phyloP scores from a whole-genome alignment of 495 filamentous ascomycete genomes.

The Cercophora newfieldiana region DNA sequence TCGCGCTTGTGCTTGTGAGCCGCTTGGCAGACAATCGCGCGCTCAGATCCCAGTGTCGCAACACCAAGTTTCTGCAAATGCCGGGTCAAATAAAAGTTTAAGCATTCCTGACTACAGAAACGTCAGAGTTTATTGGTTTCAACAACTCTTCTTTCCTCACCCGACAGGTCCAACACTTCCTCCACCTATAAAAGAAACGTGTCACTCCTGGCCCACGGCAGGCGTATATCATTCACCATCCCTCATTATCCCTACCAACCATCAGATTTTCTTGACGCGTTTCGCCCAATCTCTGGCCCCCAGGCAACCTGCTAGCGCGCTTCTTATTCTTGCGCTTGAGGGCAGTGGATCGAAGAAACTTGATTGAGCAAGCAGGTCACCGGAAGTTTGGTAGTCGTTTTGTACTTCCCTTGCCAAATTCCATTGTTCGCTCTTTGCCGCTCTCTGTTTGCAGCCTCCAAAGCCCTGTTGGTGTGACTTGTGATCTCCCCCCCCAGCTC shows the following conservation, averaged over 20 bases:
- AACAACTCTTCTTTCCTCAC: background rate
- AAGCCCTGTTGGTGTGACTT: background rate
- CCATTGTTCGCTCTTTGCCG: conserved; percentile 11
- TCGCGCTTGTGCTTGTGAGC: background rate
- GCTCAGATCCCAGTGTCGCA: too few relatives aligned
- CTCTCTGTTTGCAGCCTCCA: conserved; percentile 1
- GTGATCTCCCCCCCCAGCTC: background rate
- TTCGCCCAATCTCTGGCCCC: background rate
- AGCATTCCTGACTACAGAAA: background rate
- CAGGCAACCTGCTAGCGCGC: background rate
- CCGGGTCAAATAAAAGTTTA: background rate
- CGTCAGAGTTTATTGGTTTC: background rate
- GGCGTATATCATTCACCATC: too few relatives aligned
- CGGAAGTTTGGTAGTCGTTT: conserved; percentile 15
- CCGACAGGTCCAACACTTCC: background rate
- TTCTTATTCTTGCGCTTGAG: background rate
- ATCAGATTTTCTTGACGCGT: background rate
- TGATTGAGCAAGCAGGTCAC: conserved; percentile 10
- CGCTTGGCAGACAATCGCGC: background rate
- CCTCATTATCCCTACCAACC: too few relatives aligned
- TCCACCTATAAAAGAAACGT: too few relatives aligned
- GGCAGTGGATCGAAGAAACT: conserved; percentile 1
- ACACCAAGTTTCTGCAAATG: too few relatives aligned
- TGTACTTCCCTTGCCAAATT: conserved; percentile 13
- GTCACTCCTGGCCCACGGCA: too few relatives aligned